Base-by-base conservation (phyloP, 176 grass and related monocot genomes). In the Luzula sylvatica region DNA sequence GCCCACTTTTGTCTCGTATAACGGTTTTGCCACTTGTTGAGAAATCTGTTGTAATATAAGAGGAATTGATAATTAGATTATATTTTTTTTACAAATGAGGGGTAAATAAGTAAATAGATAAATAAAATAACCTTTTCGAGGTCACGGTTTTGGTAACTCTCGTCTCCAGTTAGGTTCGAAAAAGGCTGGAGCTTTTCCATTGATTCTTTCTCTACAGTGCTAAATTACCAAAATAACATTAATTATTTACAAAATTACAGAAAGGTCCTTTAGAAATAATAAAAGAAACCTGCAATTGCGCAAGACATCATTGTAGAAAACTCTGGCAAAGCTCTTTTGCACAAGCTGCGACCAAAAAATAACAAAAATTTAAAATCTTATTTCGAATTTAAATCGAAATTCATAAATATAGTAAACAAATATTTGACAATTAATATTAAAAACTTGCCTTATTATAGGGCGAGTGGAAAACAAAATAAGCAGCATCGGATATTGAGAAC, bases 401-500 rank as follows among this genome's bases (percentile, higher is more conserved):
- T 15, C 42, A 41, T n/a, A n/a, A 45, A 69, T 52, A 23, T 13
- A 20, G 26, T 30, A 4, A 32, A 29, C 8, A 58, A 46, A 40
- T 55, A 15, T 26, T 65, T 23, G 32, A 7, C 30, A 63, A 73
- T 18, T 53, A 61, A 12, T 42, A 42, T 42, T 7, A 35, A 57
- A 35, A 12, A 38, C 50, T 42, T 74, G 90, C 92, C 78, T 98
- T 98, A 41, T 98, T 98, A 42, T 98, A 98, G 43, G 92, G 92
- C 79, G 92, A 98, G 89, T 98, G 92, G 56, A 98, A 98, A 26
- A 90, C 86, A 13, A 71, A 82, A 82, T 90, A 90, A 66, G 82
- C 85, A 53, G 78, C 85, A 56, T 90, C 72, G 26, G 53, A 82
- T 67, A 90, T 72, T 20, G 92, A 86, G 66, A 96, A 98, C 35